Conservation (phyloP, 2,329 filamentous ascomycete species). For the Mollisia scopiformis region DNA sequence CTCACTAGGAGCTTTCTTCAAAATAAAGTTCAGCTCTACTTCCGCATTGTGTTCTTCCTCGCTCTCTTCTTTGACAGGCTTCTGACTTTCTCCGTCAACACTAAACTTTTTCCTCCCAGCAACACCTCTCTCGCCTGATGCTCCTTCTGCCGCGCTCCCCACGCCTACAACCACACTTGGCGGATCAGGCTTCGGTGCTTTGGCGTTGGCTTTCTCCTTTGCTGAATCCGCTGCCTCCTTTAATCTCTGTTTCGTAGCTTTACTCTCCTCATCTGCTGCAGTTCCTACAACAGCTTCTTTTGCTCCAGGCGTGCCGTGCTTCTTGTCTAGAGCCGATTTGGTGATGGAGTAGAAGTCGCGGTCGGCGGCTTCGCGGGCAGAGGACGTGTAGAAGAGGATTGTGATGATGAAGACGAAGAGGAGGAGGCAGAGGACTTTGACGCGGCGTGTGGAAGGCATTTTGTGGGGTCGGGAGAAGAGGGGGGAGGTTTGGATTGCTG, state of each 20-base stretch:
- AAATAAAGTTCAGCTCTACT: slow-evolving; percentile 72
- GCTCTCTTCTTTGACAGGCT: slow-evolving; percentile 47
- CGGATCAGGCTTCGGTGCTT: slow-evolving; percentile 62
- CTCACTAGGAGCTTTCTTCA: slow-evolving; percentile 84
- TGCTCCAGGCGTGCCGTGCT: slow-evolving; percentile 2
- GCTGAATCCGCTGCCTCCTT: slow-evolving; percentile 70
- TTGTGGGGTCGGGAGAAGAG: slow-evolving; percentile 22
- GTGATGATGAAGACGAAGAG: slow-evolving; percentile 67
- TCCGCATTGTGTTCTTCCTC: slow-evolving; percentile 67
- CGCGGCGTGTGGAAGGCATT: slow-evolving; percentile 73
- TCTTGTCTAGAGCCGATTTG: slow-evolving; percentile 51
- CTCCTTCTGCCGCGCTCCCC: slow-evolving; percentile 37
- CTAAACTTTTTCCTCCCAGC: slow-evolving; percentile 53
- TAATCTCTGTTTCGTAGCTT: slow-evolving; percentile 62
- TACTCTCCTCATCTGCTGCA: slow-evolving; percentile 56
- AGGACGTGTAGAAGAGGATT: slow-evolving; percentile 74
- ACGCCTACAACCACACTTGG: slow-evolving; percentile 57
- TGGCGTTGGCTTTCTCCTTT: slow-evolving; percentile 70
- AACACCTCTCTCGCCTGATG: slow-evolving; percentile 41
- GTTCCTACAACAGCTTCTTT: background rate
- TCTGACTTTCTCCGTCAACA: slow-evolving; percentile 33
- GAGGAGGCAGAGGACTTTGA: slow-evolving; percentile 68
- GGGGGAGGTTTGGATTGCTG: slow-evolving; percentile 23
- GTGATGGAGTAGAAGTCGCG: slow-evolving; percentile 65
- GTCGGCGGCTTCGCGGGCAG: slow-evolving; percentile 51